Evolutionary conservation across 2,329 filamentous ascomycete species (phyloP).

Genomic region (Phyllosticta capitalensis): DNA sequence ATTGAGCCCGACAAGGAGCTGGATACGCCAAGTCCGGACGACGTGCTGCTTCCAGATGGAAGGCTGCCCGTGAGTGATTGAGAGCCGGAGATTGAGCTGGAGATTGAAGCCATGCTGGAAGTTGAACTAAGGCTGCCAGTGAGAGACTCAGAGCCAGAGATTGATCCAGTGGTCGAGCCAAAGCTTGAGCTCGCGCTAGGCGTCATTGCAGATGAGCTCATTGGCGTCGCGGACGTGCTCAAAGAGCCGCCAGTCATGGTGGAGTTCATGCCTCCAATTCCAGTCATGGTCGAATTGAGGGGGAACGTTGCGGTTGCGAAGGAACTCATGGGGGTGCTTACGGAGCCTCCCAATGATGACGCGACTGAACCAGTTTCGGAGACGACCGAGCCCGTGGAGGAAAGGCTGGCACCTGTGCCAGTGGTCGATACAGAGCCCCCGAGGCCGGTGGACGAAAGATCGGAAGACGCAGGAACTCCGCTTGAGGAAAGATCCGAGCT

Average conservation of each 20-base stretch:
- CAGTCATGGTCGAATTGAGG: too few species aligned
- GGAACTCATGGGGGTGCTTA: background rate
- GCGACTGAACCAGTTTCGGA: too few species aligned
- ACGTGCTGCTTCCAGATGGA: background rate
- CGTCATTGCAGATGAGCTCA: background rate
- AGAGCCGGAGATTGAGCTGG: background rate
- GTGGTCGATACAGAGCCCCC: background rate
- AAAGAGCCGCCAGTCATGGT: background rate
- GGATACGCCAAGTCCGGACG: background rate
- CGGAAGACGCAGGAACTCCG: too few species aligned
- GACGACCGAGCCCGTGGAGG: too few species aligned
- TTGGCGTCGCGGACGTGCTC: background rate
- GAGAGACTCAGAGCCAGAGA: background rate
- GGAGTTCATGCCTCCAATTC: background rate
- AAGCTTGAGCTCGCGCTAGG: background rate
- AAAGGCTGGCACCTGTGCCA: background rate
- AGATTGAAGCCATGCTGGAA: background rate
- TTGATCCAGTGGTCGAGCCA: background rate
- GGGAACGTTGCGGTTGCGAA: background rate
- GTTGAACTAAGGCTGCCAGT: background rate
- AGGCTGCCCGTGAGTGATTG: background rate
- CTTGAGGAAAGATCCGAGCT: background rate
- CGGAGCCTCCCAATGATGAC: background rate
- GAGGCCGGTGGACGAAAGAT: too few species aligned
- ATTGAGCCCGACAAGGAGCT: background rate